phyloP scores from a whole-genome alignment of 106 monocot genomes.

The Dendrobium nobile region DNA sequence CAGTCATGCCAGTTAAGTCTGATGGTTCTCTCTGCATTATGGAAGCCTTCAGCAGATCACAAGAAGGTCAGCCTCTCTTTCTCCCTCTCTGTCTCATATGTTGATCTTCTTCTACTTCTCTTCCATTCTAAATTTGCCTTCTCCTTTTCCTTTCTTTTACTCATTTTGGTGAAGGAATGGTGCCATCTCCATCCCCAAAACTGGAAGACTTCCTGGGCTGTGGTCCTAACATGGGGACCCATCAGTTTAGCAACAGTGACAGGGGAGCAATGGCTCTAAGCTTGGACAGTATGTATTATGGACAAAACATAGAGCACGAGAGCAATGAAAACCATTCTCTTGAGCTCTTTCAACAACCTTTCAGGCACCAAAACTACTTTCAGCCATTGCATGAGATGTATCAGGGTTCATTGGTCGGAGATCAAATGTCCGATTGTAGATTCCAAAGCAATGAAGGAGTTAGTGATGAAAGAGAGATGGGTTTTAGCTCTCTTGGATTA shows the following conservation, averaged over 20 bases:
- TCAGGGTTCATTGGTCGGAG: slow-evolving; percentile 30
- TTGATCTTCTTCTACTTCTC: slow-evolving; percentile 17
- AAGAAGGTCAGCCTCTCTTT: slow-evolving; percentile 27
- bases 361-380: slow-evolving; percentile 46
- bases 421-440: slow-evolving; percentile 28
- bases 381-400: slow-evolving; percentile 55
- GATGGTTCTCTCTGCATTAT: slow-evolving; percentile 97
- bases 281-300: slow-evolving; percentile 63
- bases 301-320: slow-evolving; percentile 34
- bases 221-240: slow-evolving; percentile 74
- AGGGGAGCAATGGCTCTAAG: slow-evolving; percentile 63
- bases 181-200: slow-evolving; percentile 80
- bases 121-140: slow-evolving; percentile 16
- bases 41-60: slow-evolving; percentile 72
- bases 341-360: slow-evolving; percentile 34
- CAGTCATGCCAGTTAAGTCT: slow-evolving; percentile 86
- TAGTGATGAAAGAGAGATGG: slow-evolving; percentile 28
- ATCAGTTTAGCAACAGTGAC: slow-evolving; percentile 62
- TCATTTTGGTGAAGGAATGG: slow-evolving; percentile 49
- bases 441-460: slow-evolving; percentile 17
- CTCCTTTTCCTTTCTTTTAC: slow-evolving; percentile 12
- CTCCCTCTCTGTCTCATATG: neutral
- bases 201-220: slow-evolving; percentile 93
- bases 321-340: slow-evolving; percentile 26
- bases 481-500: slow-evolving; percentile 27